A percentile compares a stretch with the other conserved stretches of the same genome.
These are phyloP conservation scores for Gossypium thurberi DNA, from an alignment of 345 rosid genomes.

Conservation along the genomic window DNA sequence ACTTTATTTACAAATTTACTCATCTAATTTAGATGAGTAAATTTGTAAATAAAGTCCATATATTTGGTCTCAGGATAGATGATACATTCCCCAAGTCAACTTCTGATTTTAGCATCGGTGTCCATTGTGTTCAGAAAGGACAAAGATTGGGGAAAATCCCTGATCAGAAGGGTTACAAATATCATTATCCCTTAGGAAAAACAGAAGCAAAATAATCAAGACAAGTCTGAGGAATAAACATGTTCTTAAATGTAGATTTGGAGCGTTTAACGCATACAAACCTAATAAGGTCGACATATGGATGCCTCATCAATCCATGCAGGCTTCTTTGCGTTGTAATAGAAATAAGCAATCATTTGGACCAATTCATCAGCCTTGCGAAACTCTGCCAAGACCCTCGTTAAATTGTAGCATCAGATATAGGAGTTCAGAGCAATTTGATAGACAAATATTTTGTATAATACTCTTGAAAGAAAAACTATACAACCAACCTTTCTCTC, in stretches of 20 bases:
- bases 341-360: conserved; percentile 85
- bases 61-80: neutral
- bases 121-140: neutral
- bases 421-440: conserved; percentile 7
- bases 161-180: neutral
- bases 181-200: neutral
- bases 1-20: neutral
- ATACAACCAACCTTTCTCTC: conserved; percentile 62
- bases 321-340: conserved; percentile 88
- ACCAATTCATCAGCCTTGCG: conserved; percentile 75
- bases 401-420: conserved; percentile 1
- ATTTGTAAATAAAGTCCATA: too few species aligned
- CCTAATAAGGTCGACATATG: conserved; percentile 27
- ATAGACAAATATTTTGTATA: neutral
- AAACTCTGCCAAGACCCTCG: conserved; percentile 42
- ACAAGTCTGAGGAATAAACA: neutral
- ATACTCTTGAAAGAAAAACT: neutral
- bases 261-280: neutral
- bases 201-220: neutral
- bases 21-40: neutral
- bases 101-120: neutral
- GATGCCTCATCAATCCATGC: conserved; percentile 50
- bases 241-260: neutral
- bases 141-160: neutral
- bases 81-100: neutral